Evolutionary conservation across 2,329 filamentous ascomycete genomes (phyloP), one percentile per base, ranked within the genome.

Genomic region (Stenocarpella maydis): DNA sequence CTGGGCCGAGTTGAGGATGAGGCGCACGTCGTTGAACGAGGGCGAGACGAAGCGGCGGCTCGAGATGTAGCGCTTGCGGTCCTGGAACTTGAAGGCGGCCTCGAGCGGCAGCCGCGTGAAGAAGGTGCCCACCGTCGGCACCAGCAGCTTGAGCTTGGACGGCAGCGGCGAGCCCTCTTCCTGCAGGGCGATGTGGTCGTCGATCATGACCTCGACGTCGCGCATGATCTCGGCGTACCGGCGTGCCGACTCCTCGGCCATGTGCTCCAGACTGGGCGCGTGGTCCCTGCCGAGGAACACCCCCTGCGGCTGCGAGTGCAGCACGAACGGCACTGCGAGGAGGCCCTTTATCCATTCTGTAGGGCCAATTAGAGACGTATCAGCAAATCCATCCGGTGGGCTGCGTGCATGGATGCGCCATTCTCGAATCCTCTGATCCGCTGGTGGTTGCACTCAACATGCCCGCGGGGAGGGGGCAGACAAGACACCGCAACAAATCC

Each of bases 321-420:
- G 88, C 47, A 99, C 95, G 78, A 99, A 99, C 0, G 96, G 96
- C 0, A 98, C 95, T 1, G 96, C 96, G 15, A 98, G 85, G 4
- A 98, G 87, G 47, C 92, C 93, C 82, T 99, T 98, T 85, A 98
- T 93, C 95, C 95, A 98, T 91, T 97, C 94, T 90, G 75, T 71
- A 63, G 71, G 49, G 12, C 1, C 4, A 3, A 9, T 4, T 15
- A 19, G 24, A 34, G 5, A 37, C 5, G 10, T 19, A 53, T 68
- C 41, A 65, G 65, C 34, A 43, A 43, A 28, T 31, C 17, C 17
- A 31, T 24, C 26, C 19, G 24, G 17, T 60, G 10, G 41, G 37
- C 19, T 60, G 21, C 19, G 21, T 17, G 9, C n/a, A 21, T 10
- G 45, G 19, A 43, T 24, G 26, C 21, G 43, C 12, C 34, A 24